Conservation (phyloP, 495 filamentous ascomycete genomes). For the Lepidopterella palustris region DNA sequence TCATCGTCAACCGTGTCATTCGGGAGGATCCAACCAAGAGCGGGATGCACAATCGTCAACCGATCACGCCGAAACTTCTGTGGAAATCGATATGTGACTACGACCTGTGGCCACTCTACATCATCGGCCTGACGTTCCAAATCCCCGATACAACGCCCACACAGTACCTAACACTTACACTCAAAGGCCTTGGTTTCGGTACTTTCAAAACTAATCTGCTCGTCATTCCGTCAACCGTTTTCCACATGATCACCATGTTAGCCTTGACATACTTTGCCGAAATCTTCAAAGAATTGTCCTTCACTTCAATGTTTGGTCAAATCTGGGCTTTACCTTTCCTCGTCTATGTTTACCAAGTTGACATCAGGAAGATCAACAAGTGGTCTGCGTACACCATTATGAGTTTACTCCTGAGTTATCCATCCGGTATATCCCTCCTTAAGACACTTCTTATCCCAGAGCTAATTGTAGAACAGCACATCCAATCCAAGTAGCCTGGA, state of each 20-base stretch:
- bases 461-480: constrained; percentile 12
- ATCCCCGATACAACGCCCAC: constrained; percentile 49
- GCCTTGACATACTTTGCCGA: constrained; percentile 13
- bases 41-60: constrained; percentile 53
- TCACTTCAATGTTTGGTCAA: constrained; percentile 9
- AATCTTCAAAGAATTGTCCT: constrained; percentile 10
- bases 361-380: constrained; percentile 41
- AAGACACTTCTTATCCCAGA: background rate
- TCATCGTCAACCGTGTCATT: constrained; percentile 68
- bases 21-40: constrained; percentile 66
- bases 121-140: constrained; percentile 52
- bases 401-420: constrained; percentile 51
- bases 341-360: constrained; percentile 45
- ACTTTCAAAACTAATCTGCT: constrained; percentile 65
- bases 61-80: constrained; percentile 51
- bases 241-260: constrained; percentile 21
- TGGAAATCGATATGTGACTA: constrained; percentile 57
- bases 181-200: constrained; percentile 55
- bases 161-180: constrained; percentile 56
- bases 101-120: constrained; percentile 66
- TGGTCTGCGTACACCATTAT: constrained; percentile 54
- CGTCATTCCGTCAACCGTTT: constrained; percentile 47
- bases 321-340: constrained; percentile 43
- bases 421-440: too few species aligned
- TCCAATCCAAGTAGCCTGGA: constrained; percentile 27